phyloP scores from a whole-genome alignment of 2,329 filamentous ascomycete genomes.

The Aspergillus calidoustus region DNA sequence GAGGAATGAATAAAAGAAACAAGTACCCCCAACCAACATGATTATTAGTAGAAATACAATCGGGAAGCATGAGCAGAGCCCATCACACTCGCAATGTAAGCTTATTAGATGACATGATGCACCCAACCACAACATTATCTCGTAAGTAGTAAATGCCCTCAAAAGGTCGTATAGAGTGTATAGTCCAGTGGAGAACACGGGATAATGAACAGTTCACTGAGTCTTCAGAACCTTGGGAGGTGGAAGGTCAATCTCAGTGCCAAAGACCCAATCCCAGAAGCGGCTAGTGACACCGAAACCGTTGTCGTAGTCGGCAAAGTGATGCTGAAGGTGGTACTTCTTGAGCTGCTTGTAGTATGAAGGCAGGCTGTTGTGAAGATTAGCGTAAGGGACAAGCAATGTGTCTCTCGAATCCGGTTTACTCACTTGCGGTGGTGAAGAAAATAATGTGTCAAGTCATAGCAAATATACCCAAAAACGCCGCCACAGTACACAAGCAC shows the following conservation, averaged over 20 bases:
- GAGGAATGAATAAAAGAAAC: neutral
- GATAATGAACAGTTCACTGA: conserved; percentile 30
- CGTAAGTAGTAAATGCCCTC: conserved; percentile 12
- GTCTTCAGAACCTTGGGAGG: conserved; percentile 42
- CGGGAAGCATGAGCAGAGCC: neutral
- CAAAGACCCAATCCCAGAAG: conserved; percentile 94
- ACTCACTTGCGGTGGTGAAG: conserved; percentile 86
- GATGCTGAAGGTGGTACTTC: conserved; percentile 96
- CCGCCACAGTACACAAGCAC: conserved; percentile 83
- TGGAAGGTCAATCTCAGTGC: conserved; percentile 72
- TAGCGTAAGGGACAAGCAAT: conserved; percentile 19
- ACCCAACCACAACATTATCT: conserved; percentile 22
- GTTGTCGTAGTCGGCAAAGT: conserved; percentile 97
- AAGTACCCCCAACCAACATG: neutral
- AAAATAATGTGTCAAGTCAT: conserved; percentile 98
- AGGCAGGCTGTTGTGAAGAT: conserved; percentile 63
- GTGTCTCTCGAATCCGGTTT: neutral
- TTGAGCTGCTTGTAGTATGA: conserved; percentile 89
- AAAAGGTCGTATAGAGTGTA: neutral
- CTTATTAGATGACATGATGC: conserved; percentile 6
- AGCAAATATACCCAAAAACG: conserved; percentile 93
- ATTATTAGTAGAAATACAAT: conserved; percentile 14
- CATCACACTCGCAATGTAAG: conserved; percentile 2
- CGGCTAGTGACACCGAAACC: conserved; percentile 95
- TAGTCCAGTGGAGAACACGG: neutral